phyloP scores from a whole-genome alignment of 257 asterid genomes.

The Lycium ferocissimum region DNA sequence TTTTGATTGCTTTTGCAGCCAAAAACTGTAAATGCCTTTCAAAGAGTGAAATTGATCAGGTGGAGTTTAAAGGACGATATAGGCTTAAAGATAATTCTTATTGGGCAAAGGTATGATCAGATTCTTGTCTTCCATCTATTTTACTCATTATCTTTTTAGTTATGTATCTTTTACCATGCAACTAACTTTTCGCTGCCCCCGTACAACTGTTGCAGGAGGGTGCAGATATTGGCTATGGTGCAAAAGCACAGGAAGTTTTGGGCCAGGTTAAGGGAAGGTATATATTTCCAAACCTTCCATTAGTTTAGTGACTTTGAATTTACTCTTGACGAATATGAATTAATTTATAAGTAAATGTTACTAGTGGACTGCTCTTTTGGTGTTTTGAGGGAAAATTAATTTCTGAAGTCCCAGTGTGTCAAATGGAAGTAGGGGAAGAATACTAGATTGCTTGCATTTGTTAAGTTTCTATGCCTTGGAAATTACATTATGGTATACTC shows the following conservation, averaged over 20 bases:
- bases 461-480: background rate
- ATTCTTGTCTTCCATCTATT: background rate
- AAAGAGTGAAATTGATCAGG: conserved; percentile 54
- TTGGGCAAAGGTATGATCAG: conserved; percentile 84
- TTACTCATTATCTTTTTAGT: background rate
- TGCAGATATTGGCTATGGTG: conserved; percentile 95
- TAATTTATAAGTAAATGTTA: background rate
- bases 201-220: conserved; percentile 64
- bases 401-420: background rate
- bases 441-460: conserved; percentile 21
- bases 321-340: background rate
- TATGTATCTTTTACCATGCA: background rate
- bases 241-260: conserved; percentile 93
- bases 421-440: background rate
- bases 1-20: conserved; percentile 58
- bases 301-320: background rate
- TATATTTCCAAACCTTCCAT: conserved; percentile 29
- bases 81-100: conserved; percentile 95
- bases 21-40: conserved; percentile 67
- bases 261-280: conserved; percentile 99
- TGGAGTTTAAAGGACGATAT: conserved; percentile 52
- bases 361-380: background rate
- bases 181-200: background rate
- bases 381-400: background rate
- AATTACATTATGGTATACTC: background rate